phyloP scores from a whole-genome alignment of 2,329 filamentous ascomycete species.

The Colletotrichum phormii region DNA sequence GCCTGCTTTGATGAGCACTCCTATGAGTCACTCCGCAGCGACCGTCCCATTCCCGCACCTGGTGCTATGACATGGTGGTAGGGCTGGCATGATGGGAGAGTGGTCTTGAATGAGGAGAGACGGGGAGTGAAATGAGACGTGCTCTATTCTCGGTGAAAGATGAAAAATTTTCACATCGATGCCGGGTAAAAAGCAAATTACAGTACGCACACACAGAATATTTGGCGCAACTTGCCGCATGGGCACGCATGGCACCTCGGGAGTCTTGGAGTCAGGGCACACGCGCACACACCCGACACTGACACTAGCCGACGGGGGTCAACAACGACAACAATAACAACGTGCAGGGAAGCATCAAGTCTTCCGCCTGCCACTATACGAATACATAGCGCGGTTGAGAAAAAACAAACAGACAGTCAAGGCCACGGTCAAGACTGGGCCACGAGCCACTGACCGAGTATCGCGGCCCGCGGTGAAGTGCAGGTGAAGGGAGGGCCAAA shows the following conservation, averaged over 20 bases:
- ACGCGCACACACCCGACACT: background rate
- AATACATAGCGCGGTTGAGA: background rate
- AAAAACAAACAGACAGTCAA: background rate
- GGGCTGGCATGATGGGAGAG: slow-evolving; percentile 28
- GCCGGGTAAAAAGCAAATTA: slow-evolving; percentile 35
- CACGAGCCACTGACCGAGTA: slow-evolving; percentile 16
- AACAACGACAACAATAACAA: slow-evolving; percentile 22
- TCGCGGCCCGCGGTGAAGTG: slow-evolving; percentile 4
- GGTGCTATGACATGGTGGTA: slow-evolving; percentile 7
- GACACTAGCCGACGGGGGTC: slow-evolving; percentile 16
- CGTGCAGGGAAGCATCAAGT: slow-evolving; percentile 15
- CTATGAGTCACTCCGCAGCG: slow-evolving; percentile 31
- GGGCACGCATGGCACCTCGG: slow-evolving; percentile 16
- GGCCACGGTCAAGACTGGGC: background rate
- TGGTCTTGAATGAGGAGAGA: slow-evolving; percentile 22
- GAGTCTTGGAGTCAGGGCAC: slow-evolving; percentile 9
- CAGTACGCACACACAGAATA: slow-evolving; percentile 2
- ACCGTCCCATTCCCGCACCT: slow-evolving; percentile 14
- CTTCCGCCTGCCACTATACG: background rate
- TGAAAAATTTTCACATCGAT: slow-evolving; percentile 34
- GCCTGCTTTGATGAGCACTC: background rate
- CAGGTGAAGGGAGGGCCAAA: background rate
- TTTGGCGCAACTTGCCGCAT: slow-evolving; percentile 32
- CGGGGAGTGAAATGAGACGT: slow-evolving; percentile 28
- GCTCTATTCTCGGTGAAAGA: slow-evolving; percentile 27